phyloP scores from a whole-genome alignment of 129 eudicot species.

The Cynara cardunculus region DNA sequence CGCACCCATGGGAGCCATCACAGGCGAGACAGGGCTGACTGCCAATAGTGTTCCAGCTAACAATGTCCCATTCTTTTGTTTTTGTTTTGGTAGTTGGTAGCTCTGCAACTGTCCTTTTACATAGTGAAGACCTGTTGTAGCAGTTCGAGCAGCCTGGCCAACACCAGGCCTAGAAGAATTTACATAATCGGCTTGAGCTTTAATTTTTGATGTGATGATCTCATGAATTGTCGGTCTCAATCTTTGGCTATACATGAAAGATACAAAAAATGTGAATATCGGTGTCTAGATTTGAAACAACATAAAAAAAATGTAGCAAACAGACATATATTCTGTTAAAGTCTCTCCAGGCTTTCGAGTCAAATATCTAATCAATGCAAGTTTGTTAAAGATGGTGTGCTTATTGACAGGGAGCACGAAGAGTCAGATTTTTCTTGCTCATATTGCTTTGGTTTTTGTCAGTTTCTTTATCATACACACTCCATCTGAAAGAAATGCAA shows the following conservation, averaged over 20 bases:
- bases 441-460: too few relatives aligned
- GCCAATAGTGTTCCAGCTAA: constrained; percentile 63
- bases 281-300: neutral
- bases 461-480: neutral
- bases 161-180: constrained; percentile 56
- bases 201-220: constrained; percentile 69
- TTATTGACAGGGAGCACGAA: too few relatives aligned
- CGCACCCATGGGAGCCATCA: constrained; percentile 95
- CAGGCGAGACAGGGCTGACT: constrained; percentile 93
- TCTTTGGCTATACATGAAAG: constrained; percentile 70
- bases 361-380: too few relatives aligned
- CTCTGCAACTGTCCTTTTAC: constrained; percentile 75
- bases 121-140: constrained; percentile 53
- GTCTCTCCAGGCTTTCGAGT: neutral
- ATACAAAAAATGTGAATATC: constrained; percentile 5
- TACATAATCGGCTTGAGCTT: constrained; percentile 68
- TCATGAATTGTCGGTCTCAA: constrained; percentile 95
- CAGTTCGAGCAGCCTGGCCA: constrained; percentile 53
- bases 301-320: neutral
- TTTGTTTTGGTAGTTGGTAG: constrained; percentile 64
- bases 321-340: neutral
- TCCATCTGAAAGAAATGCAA: neutral
- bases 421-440: too few relatives aligned
- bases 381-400: too few relatives aligned
- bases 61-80: constrained; percentile 64